Base-by-base conservation (phyloP, 495 filamentous ascomycete species). In the Aspergillus incahuasiensis region DNA sequence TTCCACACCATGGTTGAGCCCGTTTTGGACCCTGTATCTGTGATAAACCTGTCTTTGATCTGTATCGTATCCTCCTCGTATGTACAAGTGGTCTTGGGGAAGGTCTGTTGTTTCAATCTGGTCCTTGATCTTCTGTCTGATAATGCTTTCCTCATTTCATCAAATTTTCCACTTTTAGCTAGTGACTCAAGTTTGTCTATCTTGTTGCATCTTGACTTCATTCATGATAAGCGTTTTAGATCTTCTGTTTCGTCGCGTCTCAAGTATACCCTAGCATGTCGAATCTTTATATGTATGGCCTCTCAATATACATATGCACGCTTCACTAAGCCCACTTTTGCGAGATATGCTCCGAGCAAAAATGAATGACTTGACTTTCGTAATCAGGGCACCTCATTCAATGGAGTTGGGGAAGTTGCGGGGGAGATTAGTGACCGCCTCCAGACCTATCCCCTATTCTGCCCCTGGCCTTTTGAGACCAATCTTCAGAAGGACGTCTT, bases 41-140 rank as follows among this genome's bases (percentile, higher is more conserved):
- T 60, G n/a, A 65, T 63, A 60, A 59, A 64, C 25, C 57, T 48
- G 66, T 67, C 59, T 60, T 47, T 61, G 62, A 52, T 60, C 62
- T 62, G 52, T 71, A 69, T 69, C 61, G 63, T 69, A 72, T 69
- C 39, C 44, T 48, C 55, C 59, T 62, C 71, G 71, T 71, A 65
- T 68, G 62, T 64, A 55, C 62, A 50, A 58, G 59, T 66, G 63
- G 66, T 60, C 61, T 65, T 64, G 48, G 56, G 25, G 59, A 57
- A 57, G 59, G 57, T 54, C 57, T 43, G 35, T 18, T 52, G 6
- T 66, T 43, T 44, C 54, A 20, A 22, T 43, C 45, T 49, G 32
- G n/a, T 5, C 35, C 41, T 1, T 43, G 40, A 12, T 16, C 54
- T 52, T 35, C 48, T 63, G 42, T 58, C 35, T 47, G 60, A 59